Conservation (phyloP, 345 rosid genomes). For the Triadica sebifera region DNA sequence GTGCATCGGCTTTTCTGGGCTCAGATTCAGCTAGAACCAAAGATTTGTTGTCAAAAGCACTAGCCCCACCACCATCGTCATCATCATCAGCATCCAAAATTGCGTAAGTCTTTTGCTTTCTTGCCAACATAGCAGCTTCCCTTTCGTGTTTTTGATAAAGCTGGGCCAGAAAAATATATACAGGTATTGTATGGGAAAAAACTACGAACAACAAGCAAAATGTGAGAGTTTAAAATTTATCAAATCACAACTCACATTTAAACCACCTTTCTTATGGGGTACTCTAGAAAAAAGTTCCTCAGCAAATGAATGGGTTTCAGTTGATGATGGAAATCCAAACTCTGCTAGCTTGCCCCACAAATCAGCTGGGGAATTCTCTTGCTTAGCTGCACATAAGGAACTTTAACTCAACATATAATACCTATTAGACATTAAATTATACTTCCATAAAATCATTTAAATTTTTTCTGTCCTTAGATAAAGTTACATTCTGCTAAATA, state of each 20-base stretch:
- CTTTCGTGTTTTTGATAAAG: constrained; percentile 78
- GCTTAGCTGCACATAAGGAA: constrained; percentile 54
- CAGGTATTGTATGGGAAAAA: not conserved
- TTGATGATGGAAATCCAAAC: constrained; percentile 49
- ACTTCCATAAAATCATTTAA: not conserved
- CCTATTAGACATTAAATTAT: not conserved
- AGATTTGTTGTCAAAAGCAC: constrained; percentile 32
- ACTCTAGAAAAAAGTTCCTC: constrained; percentile 55
- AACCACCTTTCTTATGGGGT: constrained; percentile 45
- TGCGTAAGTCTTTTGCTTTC: constrained; percentile 64
- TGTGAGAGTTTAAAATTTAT: not conserved
- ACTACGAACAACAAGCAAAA: not conserved
- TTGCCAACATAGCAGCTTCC: constrained; percentile 75
- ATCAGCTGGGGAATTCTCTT: constrained; percentile 59
- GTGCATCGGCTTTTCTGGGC: constrained; percentile 42
- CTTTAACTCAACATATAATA: not conserved
- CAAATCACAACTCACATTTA: constrained; percentile 51
- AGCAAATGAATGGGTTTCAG: constrained; percentile 50
- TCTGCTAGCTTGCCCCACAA: constrained; percentile 51
- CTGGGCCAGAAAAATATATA: constrained; percentile 30
- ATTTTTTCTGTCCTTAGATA: not conserved
- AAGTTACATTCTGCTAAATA: not conserved
- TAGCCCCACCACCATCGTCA: constrained; percentile 28
- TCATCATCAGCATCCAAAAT: constrained; percentile 76
- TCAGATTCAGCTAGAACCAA: constrained; percentile 31